Base-by-base conservation (phyloP, 2,329 filamentous ascomycete species). In the Claviceps spartinae region DNA sequence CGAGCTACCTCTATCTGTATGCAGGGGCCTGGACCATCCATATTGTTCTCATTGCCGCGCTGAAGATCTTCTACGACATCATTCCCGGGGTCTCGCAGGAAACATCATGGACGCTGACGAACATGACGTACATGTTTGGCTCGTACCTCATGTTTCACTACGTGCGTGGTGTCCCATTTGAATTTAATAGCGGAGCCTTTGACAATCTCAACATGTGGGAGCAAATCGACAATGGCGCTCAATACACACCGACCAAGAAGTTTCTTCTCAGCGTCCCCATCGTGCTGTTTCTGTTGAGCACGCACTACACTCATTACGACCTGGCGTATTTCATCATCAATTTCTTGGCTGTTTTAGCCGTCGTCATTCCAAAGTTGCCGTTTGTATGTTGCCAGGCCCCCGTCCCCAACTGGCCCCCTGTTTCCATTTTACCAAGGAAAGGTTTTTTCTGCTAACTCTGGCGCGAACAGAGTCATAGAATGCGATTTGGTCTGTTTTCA, bases 191-290 rank as follows among this genome's bases (percentile, higher is more conserved):
- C 52, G 93, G 93, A 54, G 93, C 93, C 61, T 98, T 97, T 70
- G 93, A 98, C 76, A 97, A 98, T 69, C 78, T 98, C 65, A 98
- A 97, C 74, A 97, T 98, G 93, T 98, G 93, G 93, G 93, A 98
- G 74, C 93, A 98, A 73, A 98, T 98, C 68, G 93, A 98, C 74
- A 94, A 97, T 63, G 93, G 93, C 47, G 93, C 93, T 61, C 93
- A 98, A 69, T 98, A 97, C 73, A 98, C 93, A 1, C 93, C 93
- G 4, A 88, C 93, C 59, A 98, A 98, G 77, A 98, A 98, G 71
- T 98, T 98, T 65, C 76, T 98, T 54, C 82, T 97, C 61, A 88
- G 85, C 63, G 91, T 97, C 37, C 93, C 93, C 41, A 95, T 98
- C 62, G 79, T 90, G 57, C 78, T 98, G 57, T 98, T 98, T 69